A percentile compares a stretch with the other conserved stretches of the same genome.
These are phyloP conservation scores for Candida tropicalis DNA, from an alignment of 1,139 yeast genomes.

Conservation along the genomic window DNA sequence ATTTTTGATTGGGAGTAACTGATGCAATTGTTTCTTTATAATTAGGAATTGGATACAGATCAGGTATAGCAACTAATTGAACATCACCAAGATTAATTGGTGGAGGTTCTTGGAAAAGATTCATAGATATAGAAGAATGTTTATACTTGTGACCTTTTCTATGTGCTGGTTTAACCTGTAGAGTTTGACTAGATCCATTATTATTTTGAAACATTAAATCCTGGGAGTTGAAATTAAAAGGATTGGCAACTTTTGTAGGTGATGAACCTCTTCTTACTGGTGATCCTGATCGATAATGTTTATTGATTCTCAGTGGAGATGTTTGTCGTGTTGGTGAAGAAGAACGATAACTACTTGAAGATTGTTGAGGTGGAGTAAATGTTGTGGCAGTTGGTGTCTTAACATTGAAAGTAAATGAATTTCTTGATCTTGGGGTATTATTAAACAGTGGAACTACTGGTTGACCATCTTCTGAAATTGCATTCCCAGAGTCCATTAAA, in stretches of 20 bases:
- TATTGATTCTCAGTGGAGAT: conserved; percentile 33
- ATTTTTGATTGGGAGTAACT: conserved; percentile 54
- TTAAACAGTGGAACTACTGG: conserved; percentile 23
- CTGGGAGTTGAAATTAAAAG: conserved; percentile 50
- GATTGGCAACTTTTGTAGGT: conserved; percentile 33
- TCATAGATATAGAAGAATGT: conserved; percentile 97
- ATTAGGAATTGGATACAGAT: conserved; percentile 80
- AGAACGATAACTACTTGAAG: conserved; percentile 17
- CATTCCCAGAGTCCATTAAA: conserved; percentile 29
- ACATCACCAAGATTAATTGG: conserved; percentile 47
- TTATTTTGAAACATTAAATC: conserved; percentile 32
- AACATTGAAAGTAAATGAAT: conserved; percentile 16
- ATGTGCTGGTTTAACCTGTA: conserved; percentile 60
- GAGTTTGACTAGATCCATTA: conserved; percentile 30
- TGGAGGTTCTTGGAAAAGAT: conserved; percentile 91
- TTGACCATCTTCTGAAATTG: conserved; percentile 35
- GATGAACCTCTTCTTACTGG: conserved; percentile 31
- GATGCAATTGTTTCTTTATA: conserved; percentile 60
- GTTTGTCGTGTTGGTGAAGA: conserved; percentile 35
- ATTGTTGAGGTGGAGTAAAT: conserved; percentile 3
- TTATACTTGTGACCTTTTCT: conserved; percentile 95
- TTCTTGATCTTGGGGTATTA: conserved; percentile 28
- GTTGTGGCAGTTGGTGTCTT: conserved; percentile 20
- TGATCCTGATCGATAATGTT: conserved; percentile 35
- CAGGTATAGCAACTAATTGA: conserved; percentile 72